Evolutionary conservation across 345 rosid species (phyloP).

Genomic region (Microthlaspi erraticum): DNA sequence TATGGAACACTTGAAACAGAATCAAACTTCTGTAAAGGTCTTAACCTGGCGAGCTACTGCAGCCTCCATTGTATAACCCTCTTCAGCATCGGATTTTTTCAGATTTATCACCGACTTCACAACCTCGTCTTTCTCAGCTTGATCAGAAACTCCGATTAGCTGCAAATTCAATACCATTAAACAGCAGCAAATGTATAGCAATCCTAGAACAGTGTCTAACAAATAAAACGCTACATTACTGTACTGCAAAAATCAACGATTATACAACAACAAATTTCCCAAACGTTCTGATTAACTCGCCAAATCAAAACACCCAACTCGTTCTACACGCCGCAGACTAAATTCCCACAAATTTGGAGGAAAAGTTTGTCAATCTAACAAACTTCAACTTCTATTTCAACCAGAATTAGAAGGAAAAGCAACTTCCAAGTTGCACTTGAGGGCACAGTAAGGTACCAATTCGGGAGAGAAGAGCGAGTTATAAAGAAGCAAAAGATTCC

Average conservation of each 20-base stretch:
- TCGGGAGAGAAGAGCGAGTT: background rate
- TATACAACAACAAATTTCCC: background rate
- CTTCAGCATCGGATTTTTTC: constrained; percentile 79
- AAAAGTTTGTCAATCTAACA: background rate
- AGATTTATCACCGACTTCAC: constrained; percentile 80
- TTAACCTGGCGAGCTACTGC: constrained; percentile 77
- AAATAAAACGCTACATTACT: constrained; percentile 19
- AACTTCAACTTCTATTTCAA: background rate
- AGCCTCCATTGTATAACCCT: constrained; percentile 84
- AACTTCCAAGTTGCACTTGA: constrained; percentile 2
- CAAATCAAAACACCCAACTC: constrained; percentile 11
- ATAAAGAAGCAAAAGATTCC: background rate
- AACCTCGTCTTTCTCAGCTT: constrained; percentile 93
- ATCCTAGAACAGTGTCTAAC: constrained; percentile 6
- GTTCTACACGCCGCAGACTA: background rate
- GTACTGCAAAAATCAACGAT: constrained; percentile 10
- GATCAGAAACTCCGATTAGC: constrained; percentile 75
- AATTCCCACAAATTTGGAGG: background rate
- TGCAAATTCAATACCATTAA: constrained; percentile 44
- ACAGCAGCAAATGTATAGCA: background rate
- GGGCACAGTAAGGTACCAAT: background rate
- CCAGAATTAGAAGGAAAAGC: constrained; percentile 3
- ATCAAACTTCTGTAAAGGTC: constrained; percentile 30
- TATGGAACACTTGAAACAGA: constrained; percentile 22
- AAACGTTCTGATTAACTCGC: background rate